Conservation (phyloP, 345 rosid species). For the Camelina neglecta region DNA sequence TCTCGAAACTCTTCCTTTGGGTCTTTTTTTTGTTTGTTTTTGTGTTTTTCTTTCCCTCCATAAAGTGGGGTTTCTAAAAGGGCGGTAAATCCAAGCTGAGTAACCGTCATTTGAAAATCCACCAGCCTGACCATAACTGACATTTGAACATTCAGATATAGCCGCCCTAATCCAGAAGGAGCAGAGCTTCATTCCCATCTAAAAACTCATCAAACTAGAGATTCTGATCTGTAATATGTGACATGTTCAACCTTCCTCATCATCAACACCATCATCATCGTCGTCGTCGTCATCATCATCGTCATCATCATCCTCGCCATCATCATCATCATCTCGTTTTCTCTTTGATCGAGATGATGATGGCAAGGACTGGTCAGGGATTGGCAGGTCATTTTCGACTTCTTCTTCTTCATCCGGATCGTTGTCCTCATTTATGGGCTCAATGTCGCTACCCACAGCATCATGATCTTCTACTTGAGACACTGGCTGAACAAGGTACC, state of each 20-base stretch:
- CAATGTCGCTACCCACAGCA: constrained; percentile 54
- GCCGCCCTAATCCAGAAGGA: constrained; percentile 13
- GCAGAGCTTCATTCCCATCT: not conserved
- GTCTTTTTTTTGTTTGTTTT: not conserved
- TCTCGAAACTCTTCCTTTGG: constrained; percentile 16
- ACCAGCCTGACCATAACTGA: constrained; percentile 36
- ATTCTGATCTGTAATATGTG: not conserved
- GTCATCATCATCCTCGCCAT: constrained; percentile 44
- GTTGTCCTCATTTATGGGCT: constrained; percentile 53
- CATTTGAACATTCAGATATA: constrained; percentile 32
- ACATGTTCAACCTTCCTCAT: constrained; percentile 29
- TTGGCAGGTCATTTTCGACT: constrained; percentile 51
- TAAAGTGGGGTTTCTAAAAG: constrained; percentile 31
- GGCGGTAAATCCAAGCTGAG: constrained; percentile 35
- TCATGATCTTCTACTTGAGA: constrained; percentile 56
- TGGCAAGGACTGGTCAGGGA: constrained; percentile 48
- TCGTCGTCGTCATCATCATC: constrained; percentile 34
- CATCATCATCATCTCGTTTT: constrained; percentile 53
- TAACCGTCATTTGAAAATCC: constrained; percentile 41
- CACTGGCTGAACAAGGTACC: constrained; percentile 68
- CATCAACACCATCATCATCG: constrained; percentile 33
- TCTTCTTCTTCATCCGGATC: constrained; percentile 59
- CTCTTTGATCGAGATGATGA: constrained; percentile 59
- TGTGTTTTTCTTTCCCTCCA: constrained; percentile 30
- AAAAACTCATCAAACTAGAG: constrained; percentile 18